Evolutionary conservation across 2,329 filamentous ascomycete genomes (phyloP).

Genomic region (Xylaria digitata): DNA sequence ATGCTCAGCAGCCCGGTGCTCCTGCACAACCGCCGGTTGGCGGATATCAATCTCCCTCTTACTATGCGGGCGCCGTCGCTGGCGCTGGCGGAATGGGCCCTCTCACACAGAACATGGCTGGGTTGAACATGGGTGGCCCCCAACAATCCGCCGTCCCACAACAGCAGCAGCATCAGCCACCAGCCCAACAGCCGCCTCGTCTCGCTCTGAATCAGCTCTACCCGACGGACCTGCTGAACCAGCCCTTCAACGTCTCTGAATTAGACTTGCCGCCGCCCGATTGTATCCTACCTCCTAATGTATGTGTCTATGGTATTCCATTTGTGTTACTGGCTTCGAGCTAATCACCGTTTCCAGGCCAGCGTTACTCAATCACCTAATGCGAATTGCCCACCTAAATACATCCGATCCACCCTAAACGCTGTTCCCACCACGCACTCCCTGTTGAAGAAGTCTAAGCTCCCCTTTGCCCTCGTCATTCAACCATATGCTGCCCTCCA

Average conservation of each 20-base stretch:
- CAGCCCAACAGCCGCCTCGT: slow-evolving; percentile 60
- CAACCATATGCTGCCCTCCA: slow-evolving; percentile 95
- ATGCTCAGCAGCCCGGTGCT: slow-evolving; percentile 55
- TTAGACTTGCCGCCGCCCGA: slow-evolving; percentile 90
- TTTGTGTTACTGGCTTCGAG: slow-evolving; percentile 4
- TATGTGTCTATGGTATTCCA: slow-evolving; percentile 63
- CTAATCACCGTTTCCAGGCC: slow-evolving; percentile 63
- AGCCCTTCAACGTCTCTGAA: slow-evolving; percentile 94
- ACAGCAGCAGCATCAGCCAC: slow-evolving; percentile 64
- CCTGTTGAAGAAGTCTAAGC: slow-evolving; percentile 93
- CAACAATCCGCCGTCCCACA: slow-evolving; percentile 63
- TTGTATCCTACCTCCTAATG: slow-evolving; percentile 90
- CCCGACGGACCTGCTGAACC: slow-evolving; percentile 88
- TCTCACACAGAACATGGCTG: slow-evolving; percentile 85
- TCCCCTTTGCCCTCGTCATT: slow-evolving; percentile 95
- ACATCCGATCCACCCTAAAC: slow-evolving; percentile 94
- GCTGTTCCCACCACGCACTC: slow-evolving; percentile 92
- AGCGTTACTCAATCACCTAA: slow-evolving; percentile 91
- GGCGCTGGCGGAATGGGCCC: slow-evolving; percentile 70
- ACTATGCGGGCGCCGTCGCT: slow-evolving; percentile 69
- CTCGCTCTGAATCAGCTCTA: slow-evolving; percentile 85
- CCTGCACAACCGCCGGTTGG: slow-evolving; percentile 60
- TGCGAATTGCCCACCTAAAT: slow-evolving; percentile 93
- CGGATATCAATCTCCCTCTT: slow-evolving; percentile 76
- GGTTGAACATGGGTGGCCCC: slow-evolving; percentile 80